Conservation (phyloP, 2,329 filamentous ascomycete species). For the Thielaviopsis cerberus region DNA sequence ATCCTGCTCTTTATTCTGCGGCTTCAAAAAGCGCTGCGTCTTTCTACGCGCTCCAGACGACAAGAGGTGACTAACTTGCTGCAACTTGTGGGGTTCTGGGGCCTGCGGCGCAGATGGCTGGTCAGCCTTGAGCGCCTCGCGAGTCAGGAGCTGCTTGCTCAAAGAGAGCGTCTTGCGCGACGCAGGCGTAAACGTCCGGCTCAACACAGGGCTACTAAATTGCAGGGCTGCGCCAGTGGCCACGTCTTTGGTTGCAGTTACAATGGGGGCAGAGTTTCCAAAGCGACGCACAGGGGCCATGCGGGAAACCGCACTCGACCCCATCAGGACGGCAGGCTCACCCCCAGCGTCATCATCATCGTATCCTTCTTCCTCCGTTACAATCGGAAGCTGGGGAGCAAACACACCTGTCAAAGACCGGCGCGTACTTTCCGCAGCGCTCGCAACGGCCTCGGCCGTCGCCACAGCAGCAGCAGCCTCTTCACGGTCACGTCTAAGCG, state of each 20-base stretch:
- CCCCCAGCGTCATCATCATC: background rate
- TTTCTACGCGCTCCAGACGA: constrained; percentile 10
- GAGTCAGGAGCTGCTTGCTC: constrained; percentile 19
- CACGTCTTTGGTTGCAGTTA: constrained; percentile 7
- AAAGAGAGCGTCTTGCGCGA: constrained; percentile 18
- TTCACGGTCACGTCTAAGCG: constrained; percentile 13
- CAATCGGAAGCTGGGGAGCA: background rate
- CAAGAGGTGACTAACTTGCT: background rate
- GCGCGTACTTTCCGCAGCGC: background rate
- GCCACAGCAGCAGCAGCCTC: background rate
- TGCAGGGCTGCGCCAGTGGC: background rate
- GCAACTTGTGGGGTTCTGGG: background rate
- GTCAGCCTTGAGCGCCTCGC: constrained; percentile 16
- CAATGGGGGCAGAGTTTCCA: constrained; percentile 6
- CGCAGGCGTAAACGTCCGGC: constrained; percentile 20
- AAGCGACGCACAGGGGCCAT: constrained; percentile 2
- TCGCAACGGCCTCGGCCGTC: background rate
- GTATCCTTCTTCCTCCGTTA: constrained; percentile 2
- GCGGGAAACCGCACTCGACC: background rate
- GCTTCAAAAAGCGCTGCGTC: background rate
- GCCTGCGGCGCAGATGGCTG: background rate
- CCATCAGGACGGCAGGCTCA: background rate
- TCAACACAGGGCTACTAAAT: constrained; percentile 7
- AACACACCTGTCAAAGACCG: background rate
- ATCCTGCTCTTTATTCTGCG: background rate